phyloP scores from a whole-genome alignment of 2,329 filamentous ascomycete genomes.

The Ilyonectria sp. region DNA sequence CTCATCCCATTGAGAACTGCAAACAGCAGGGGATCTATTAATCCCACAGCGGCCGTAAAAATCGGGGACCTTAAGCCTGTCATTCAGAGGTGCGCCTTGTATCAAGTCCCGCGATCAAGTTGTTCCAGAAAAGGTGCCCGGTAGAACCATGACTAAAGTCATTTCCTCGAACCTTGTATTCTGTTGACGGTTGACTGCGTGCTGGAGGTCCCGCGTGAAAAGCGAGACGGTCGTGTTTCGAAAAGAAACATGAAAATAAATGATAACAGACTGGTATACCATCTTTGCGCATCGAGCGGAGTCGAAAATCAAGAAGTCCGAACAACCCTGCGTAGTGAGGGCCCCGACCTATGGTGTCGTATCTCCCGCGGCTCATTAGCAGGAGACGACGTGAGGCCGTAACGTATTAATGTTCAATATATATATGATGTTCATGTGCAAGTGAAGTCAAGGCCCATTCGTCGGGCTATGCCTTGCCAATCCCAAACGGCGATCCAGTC shows the following conservation, averaged over 20 bases:
- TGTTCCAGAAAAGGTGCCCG: conserved; percentile 1
- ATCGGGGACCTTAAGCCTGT: background rate
- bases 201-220: conserved; percentile 8
- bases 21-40: conserved; percentile 24
- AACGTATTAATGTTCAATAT: conserved; percentile 28
- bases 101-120: conserved; percentile 15
- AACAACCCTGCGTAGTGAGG: conserved; percentile 14
- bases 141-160: conserved; percentile 9
- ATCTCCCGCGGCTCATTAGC: conserved; percentile 20
- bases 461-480: conserved; percentile 71
- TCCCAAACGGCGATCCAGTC: conserved; percentile 75
- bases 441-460: conserved; percentile 70
- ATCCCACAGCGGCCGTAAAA: conserved; percentile 22
- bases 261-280: conserved; percentile 35
- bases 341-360: background rate
- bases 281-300: conserved; percentile 20
- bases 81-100: background rate
- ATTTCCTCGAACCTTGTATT: conserved; percentile 17
- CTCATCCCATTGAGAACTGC: conserved; percentile 11
- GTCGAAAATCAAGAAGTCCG: conserved; percentile 23
- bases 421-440: conserved; percentile 58
- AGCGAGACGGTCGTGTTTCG: conserved; percentile 8
- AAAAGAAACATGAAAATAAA: conserved; percentile 19
- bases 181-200: conserved; percentile 9
- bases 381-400: conserved; percentile 17